phyloP scores from a whole-genome alignment of 805 yeast genomes.

The Candida berthetii region DNA sequence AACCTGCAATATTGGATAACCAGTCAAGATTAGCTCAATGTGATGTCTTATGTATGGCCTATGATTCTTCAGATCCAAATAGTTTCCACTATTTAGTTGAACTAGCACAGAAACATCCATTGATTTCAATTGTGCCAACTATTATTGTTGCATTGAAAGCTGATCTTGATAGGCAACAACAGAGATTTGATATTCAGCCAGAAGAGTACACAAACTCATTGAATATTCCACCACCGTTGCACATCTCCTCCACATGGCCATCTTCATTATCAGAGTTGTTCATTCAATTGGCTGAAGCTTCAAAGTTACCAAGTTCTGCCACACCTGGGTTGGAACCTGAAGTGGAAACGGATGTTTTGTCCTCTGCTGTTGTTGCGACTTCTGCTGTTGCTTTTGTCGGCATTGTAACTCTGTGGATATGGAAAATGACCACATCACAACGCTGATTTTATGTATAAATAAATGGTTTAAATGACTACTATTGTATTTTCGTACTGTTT shows the following conservation, averaged over 20 bases:
- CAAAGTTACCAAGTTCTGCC: constrained; percentile 67
- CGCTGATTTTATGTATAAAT: background rate
- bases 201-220: constrained; percentile 73
- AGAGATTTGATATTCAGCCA: constrained; percentile 79
- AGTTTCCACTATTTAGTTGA: constrained; percentile 81
- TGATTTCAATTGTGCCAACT: constrained; percentile 64
- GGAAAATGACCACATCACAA: constrained; percentile 30
- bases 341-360: constrained; percentile 39
- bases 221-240: constrained; percentile 74
- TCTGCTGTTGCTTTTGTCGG: constrained; percentile 66
- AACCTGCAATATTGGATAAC: constrained; percentile 75
- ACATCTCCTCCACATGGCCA: constrained; percentile 87
- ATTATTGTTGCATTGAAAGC: constrained; percentile 92
- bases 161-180: constrained; percentile 93
- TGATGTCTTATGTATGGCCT: constrained; percentile 84
- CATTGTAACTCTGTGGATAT: constrained; percentile 56
- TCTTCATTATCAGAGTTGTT: constrained; percentile 80
- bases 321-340: constrained; percentile 78
- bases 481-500: too few relatives aligned
- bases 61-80: constrained; percentile 95
- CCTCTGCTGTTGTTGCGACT: constrained; percentile 54
- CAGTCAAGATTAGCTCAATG: constrained; percentile 67
- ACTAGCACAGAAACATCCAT: constrained; percentile 52
- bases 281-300: constrained; percentile 83
- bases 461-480: too few relatives aligned